A percentile compares a stretch with the other conserved stretches of the same genome.
phyloP scores from a whole-genome alignment of 768 basidiomycete genomes.

The Naganishia friedmannii region DNA sequence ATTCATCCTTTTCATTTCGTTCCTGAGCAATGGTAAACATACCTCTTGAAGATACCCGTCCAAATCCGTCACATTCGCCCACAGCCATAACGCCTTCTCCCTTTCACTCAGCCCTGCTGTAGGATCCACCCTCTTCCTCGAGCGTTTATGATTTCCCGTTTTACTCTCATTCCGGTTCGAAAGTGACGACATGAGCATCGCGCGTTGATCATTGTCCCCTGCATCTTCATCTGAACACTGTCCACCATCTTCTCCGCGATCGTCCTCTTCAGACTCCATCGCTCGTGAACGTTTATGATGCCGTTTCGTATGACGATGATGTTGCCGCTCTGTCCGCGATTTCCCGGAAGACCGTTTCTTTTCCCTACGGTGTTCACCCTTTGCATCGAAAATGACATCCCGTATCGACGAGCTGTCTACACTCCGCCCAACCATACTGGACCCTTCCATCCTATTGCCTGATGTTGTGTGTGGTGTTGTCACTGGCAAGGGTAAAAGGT shows the following conservation, averaged over 20 bases:
- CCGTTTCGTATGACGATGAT: conserved; percentile 1
- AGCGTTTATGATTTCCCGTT: conserved; percentile 11
- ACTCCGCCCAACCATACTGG: not conserved
- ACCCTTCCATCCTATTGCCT: not conserved
- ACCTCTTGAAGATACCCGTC: conserved; percentile 93
- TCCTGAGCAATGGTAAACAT: conserved; percentile 25
- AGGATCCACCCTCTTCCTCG: conserved; percentile 5
- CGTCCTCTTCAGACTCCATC: conserved; percentile 6
- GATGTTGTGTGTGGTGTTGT: conserved; percentile 8
- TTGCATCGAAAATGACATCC: not conserved
- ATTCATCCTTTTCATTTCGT: not conserved
- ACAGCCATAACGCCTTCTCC: conserved; percentile 93
- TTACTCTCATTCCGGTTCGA: conserved; percentile 13
- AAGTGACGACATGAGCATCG: not conserved
- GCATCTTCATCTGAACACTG: not conserved
- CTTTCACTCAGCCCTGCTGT: conserved; percentile 44
- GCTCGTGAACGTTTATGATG: not conserved
- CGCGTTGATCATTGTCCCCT: not conserved
- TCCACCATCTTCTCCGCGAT: not conserved
- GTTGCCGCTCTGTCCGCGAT: not conserved
- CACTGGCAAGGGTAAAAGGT: conserved; percentile 24
- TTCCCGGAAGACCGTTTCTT: not conserved
- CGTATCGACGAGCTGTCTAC: not conserved
- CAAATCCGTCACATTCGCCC: conserved; percentile 98
- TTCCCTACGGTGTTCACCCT: not conserved